A percentile compares a stretch with the other conserved stretches of the same genome.
Conservation (phyloP, 2,329 filamentous ascomycete genomes). For the Trichoderma koningiopsis region DNA sequence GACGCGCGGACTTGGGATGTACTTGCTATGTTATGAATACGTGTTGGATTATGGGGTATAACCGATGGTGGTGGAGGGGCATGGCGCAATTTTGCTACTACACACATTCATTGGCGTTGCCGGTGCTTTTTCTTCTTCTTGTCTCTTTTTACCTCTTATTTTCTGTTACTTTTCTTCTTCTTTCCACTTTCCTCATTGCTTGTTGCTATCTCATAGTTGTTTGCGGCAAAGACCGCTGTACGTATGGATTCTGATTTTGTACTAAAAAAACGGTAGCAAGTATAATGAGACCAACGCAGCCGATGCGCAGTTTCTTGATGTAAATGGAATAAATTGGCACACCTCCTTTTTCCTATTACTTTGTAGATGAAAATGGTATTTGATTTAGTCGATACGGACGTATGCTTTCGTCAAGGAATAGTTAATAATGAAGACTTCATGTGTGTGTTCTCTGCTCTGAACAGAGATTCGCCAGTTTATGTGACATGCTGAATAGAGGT, state of each 20-base stretch:
- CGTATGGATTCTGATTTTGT: conserved; percentile 28
- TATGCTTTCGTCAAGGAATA: neutral
- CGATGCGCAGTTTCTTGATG: conserved; percentile 23
- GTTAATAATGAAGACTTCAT: neutral
- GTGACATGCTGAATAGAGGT: neutral
- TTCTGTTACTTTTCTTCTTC: conserved; percentile 25
- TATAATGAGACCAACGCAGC: conserved; percentile 27
- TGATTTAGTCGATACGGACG: neutral
- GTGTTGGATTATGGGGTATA: conserved; percentile 28
- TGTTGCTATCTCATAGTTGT: conserved; percentile 17
- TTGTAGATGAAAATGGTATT: neutral
- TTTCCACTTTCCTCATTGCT: conserved; percentile 23
- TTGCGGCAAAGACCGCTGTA: conserved; percentile 22
- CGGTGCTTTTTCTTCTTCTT: conserved; percentile 30
- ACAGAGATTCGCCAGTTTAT: neutral
- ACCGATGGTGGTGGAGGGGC: conserved; percentile 14
- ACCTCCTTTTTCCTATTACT: neutral
- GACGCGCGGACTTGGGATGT: conserved; percentile 12
- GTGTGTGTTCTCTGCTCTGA: neutral
- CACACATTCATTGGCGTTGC: conserved; percentile 27
- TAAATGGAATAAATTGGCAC: neutral
- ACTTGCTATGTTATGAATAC: conserved; percentile 24
- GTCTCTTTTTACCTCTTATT: conserved; percentile 19
- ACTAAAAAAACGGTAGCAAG: conserved; percentile 26
- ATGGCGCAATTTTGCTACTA: conserved; percentile 26